Base-by-base conservation (phyloP, 2,329 filamentous ascomycete species). In the Pseudogymnoascus sp. region DNA sequence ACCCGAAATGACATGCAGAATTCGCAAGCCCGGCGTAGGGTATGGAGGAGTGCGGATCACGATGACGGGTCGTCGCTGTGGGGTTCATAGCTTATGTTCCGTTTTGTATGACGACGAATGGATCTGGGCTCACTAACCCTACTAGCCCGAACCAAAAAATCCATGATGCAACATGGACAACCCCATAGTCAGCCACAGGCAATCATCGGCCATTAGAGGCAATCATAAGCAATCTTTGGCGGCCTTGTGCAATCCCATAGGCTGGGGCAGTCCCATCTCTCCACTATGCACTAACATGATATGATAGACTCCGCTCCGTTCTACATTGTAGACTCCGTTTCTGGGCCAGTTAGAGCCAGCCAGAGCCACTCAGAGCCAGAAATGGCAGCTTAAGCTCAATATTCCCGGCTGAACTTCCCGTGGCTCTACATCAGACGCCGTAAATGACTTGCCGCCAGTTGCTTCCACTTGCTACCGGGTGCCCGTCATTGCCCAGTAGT, bases 31-130 rank as follows among this genome's bases (percentile, higher is more conserved):
- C 11, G 46, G 26, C 17, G 46, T 11, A 19, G 23, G 23, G 7
- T 53, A 53, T 53, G 46, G 46, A 53, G 46, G 17, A 56, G 50
- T 56, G 50, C 50, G 50, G 50, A 56, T 56, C 50, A 56, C 50
- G 50, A 56, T 56, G 50, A 56, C 50, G 50, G 50, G 29, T 15
- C n/a, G 11, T 35, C 29, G 17, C 35, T 56, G 50, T 56, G 50
- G 50, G 50, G 50, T 56, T 56, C 29, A 33, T 13, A 19, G 7
- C 46, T 31, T 53, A 53, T 31, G 15, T n/a, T 53, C 23, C 26
- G 26, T 53, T 31, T 29, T 31, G 46, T 53, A 56, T 56, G 50
- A 56, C 50, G 50, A 56, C 17, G 29, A 13, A 56, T 35, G 50
- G 50, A 21, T 56, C 50, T 31, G 50, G 50, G 50, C 50, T 56